Conservation (phyloP, 164 flowering plant genomes). For the Sextonia rubra region DNA sequence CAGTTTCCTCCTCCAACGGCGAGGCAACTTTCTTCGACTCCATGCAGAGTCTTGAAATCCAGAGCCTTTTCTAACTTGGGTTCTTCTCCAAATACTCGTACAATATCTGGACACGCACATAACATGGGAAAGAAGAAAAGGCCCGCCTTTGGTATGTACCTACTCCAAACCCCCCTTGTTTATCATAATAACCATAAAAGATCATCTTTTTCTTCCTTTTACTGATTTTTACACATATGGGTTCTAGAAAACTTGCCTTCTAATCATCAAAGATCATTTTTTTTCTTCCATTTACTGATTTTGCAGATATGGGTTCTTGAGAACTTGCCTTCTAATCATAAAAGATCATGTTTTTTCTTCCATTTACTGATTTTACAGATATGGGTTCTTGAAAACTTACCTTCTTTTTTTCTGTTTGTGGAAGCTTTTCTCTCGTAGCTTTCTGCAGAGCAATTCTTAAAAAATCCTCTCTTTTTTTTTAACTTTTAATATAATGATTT, state of each 20-base stretch:
- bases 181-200: neutral
- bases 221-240: too few species aligned
- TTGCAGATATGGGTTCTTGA: too few species aligned
- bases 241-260: too few species aligned
- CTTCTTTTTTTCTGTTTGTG: neutral
- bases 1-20: constrained; percentile 11
- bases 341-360: neutral
- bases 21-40: constrained; percentile 13
- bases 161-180: neutral
- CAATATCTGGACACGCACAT: neutral
- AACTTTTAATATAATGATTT: neutral
- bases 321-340: neutral
- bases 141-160: constrained; percentile 19
- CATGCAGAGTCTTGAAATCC: constrained; percentile 6
- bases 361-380: neutral
- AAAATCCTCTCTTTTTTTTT: neutral
- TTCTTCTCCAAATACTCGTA: constrained; percentile 11
- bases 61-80: constrained; percentile 26
- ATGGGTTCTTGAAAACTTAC: neutral
- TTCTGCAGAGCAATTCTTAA: neutral
- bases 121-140: neutral
- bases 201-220: too few species aligned
- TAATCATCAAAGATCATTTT: too few species aligned
- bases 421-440: neutral
- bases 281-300: too few species aligned